Conservation (phyloP, 306 rosid genomes). For the Elaeagnus macrophylla region DNA sequence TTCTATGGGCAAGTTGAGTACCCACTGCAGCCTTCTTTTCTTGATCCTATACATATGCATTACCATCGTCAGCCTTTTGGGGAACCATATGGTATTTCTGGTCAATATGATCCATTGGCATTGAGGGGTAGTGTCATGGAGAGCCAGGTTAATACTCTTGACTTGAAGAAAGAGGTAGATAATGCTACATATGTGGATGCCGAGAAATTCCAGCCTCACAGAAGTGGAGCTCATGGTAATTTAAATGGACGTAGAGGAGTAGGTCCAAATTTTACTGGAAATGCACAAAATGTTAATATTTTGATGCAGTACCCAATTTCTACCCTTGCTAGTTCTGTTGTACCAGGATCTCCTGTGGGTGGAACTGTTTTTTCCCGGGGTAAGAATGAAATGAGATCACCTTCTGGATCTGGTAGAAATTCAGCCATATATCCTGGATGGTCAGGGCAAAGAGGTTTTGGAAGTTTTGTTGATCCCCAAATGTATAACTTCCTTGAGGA, state of each 20-base stretch:
- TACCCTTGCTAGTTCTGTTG: conserved; percentile 37
- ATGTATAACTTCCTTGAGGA: conserved; percentile 43
- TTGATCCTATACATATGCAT: conserved; percentile 36
- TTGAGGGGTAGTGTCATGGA: conserved; percentile 18
- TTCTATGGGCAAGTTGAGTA: conserved; percentile 43
- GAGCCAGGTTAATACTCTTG: conserved; percentile 14
- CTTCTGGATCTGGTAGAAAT: conserved; percentile 27
- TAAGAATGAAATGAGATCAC: conserved; percentile 29
- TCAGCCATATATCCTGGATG: conserved; percentile 35
- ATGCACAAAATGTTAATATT: conserved; percentile 22
- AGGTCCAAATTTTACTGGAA: conserved; percentile 19
- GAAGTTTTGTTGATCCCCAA: conserved; percentile 31
- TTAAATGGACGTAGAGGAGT: conserved; percentile 29
- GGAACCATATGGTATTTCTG: conserved; percentile 30
- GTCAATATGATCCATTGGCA: conserved; percentile 27
- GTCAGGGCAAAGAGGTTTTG: conserved; percentile 35
- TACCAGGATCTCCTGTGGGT: conserved; percentile 42
- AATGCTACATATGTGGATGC: conserved; percentile 19
- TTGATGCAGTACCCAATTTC: conserved; percentile 35
- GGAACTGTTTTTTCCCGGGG: conserved; percentile 24
- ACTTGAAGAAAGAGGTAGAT: conserved; percentile 13
- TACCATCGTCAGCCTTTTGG: conserved; percentile 30
- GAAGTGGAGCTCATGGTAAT: conserved; percentile 23
- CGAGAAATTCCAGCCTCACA: conserved; percentile 25
- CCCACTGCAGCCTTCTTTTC: conserved; percentile 36